These are phyloP conservation scores for Hymenoscyphus scutula DNA, from an alignment of 2,329 filamentous ascomycete species.

Conservation along the genomic window DNA sequence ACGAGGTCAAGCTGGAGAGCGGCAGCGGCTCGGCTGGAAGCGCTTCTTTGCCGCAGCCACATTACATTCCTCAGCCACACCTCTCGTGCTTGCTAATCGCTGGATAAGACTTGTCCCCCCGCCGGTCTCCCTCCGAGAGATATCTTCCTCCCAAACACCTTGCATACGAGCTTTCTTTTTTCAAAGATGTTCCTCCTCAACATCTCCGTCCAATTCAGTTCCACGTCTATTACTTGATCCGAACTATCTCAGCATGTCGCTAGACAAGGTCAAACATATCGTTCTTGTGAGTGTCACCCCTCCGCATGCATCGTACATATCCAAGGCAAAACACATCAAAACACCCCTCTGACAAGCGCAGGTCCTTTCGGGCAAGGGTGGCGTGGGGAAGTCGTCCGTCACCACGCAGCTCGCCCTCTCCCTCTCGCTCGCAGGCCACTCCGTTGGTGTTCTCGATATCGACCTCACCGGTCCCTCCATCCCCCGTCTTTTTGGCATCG, in stretches of 20 bases:
- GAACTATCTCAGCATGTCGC: constrained; percentile 52
- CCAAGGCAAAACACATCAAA: not conserved
- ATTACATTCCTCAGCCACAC: not conserved
- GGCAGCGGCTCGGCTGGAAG: too few relatives aligned
- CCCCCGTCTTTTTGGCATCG: constrained; percentile 88
- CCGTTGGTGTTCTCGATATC: constrained; percentile 92
- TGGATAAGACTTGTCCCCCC: too few relatives aligned
- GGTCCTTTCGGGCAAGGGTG: constrained; percentile 93
- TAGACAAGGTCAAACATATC: constrained; percentile 72
- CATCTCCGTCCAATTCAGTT: not conserved
- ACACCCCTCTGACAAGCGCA: constrained; percentile 31
- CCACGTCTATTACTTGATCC: not conserved
- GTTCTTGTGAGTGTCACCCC: constrained; percentile 58
- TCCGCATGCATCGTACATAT: not conserved
- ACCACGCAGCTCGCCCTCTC: constrained; percentile 93
- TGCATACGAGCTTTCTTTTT: too few relatives aligned
- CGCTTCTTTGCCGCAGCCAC: not conserved
- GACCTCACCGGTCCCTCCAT: constrained; percentile 96
- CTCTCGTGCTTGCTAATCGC: constrained; percentile 32
- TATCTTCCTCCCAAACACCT: not conserved
- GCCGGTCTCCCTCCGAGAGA: constrained; percentile 5
- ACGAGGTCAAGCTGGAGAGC: too few relatives aligned
- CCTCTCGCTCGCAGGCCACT: constrained; percentile 78
- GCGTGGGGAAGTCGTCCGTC: constrained; percentile 96
- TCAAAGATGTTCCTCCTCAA: not conserved